Conservation (phyloP, 2,329 filamentous ascomycete genomes). For the Clonostachys rosea region DNA sequence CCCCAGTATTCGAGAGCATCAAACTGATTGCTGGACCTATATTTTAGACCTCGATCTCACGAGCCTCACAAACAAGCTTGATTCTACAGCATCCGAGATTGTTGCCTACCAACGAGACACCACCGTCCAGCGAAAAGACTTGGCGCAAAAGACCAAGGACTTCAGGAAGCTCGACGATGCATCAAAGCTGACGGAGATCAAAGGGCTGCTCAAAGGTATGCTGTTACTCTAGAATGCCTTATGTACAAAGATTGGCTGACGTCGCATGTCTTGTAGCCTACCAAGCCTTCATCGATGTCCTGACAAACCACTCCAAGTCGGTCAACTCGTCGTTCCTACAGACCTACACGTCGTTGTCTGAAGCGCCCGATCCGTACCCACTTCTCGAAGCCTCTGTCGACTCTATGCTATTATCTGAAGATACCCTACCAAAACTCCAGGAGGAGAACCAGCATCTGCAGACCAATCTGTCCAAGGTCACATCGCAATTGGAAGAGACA, state of each 20-base stretch:
- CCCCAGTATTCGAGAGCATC: background rate
- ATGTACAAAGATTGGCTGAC: conserved; percentile 5
- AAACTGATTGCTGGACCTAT: background rate
- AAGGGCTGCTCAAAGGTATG: conserved; percentile 78
- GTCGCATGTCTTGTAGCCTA: conserved; percentile 57
- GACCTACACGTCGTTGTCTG: conserved; percentile 87
- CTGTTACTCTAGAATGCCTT: background rate
- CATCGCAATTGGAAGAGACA: conserved; percentile 75
- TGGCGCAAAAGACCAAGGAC: conserved; percentile 99
- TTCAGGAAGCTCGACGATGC: conserved; percentile 91
- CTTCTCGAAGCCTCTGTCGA: conserved; percentile 95
- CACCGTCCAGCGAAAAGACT: conserved; percentile 91
- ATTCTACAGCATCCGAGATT: conserved; percentile 92
- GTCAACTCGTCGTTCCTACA: conserved; percentile 92
- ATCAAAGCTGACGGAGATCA: conserved; percentile 82
- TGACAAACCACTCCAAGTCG: conserved; percentile 93
- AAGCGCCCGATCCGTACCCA: conserved; percentile 94
- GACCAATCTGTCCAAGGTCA: conserved; percentile 69
- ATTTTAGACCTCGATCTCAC: conserved; percentile 77
- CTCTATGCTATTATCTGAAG: conserved; percentile 85
- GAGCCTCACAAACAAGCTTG: conserved; percentile 76
- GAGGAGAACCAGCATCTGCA: conserved; percentile 87
- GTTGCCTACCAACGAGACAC: conserved; percentile 90
- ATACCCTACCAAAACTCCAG: conserved; percentile 85
- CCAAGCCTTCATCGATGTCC: conserved; percentile 92